These are phyloP conservation scores for Blastobotrys ciferrii DNA, from an alignment of 1,139 yeast genomes.

Conservation along the genomic window DNA sequence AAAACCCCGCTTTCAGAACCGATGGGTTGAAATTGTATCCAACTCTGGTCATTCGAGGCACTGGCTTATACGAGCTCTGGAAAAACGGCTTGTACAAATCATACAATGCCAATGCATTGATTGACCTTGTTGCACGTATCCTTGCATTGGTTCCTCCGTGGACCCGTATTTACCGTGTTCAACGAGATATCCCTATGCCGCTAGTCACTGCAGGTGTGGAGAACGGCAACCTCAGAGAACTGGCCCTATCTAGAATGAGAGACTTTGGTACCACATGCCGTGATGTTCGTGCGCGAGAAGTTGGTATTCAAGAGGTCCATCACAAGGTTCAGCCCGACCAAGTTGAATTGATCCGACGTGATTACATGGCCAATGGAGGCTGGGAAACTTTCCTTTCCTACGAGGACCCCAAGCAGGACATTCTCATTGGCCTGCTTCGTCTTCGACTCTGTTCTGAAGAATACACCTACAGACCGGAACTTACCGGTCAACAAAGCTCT, in stretches of 20 bases:
- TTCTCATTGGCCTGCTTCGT: conserved; percentile 84
- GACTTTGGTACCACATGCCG: conserved; percentile 96
- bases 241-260: conserved; percentile 95
- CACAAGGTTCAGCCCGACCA: conserved; percentile 97
- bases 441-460: conserved; percentile 86
- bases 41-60: conserved; percentile 93
- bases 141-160: conserved; percentile 97
- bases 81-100: conserved; percentile 92
- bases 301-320: conserved; percentile 97
- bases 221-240: conserved; percentile 92
- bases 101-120: conserved; percentile 89
- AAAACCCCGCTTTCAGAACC: conserved; percentile 94
- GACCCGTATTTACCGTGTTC: conserved; percentile 98
- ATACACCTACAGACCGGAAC: conserved; percentile 87
- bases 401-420: conserved; percentile 97
- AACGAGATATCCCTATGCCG: conserved; percentile 99
- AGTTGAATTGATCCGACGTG: conserved; percentile 92
- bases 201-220: conserved; percentile 97
- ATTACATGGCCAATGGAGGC: conserved; percentile 96
- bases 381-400: conserved; percentile 97
- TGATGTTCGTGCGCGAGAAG: conserved; percentile 98
- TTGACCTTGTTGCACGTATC: conserved; percentile 92
- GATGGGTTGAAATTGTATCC: conserved; percentile 96
- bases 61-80: conserved; percentile 97
- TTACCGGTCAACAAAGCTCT: conserved; percentile 80